These are phyloP conservation scores for Helotiales sp. DNA, from an alignment of 2,329 filamentous ascomycete genomes.

Conservation along the genomic window DNA sequence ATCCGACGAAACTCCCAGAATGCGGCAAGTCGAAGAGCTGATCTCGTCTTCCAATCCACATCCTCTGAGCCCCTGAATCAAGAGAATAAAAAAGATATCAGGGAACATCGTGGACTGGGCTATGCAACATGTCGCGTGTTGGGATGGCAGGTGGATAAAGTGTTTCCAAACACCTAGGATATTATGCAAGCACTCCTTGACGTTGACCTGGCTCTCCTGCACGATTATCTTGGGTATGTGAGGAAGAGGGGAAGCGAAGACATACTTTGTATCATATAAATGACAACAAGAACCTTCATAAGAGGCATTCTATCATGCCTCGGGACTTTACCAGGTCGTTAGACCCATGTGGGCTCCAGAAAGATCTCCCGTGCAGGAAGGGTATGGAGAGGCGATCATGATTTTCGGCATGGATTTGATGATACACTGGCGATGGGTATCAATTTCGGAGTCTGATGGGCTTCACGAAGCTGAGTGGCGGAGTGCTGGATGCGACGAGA, in stretches of 20 bases:
- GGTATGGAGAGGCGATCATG: constrained; percentile 10
- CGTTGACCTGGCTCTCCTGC: constrained; percentile 1
- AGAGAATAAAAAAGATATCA: background rate
- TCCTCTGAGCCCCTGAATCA: background rate
- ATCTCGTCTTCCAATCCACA: background rate
- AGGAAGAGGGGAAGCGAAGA: constrained; percentile 15
- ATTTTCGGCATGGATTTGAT: constrained; percentile 28
- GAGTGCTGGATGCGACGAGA: constrained; percentile 23
- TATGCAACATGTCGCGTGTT: constrained; percentile 28
- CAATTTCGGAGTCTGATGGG: constrained; percentile 9
- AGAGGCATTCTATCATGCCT: constrained; percentile 6
- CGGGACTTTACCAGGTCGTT: constrained; percentile 2
- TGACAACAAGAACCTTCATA: constrained; percentile 1
- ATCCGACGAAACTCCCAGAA: too few species aligned
- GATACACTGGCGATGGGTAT: constrained; percentile 26
- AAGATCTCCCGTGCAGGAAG: constrained; percentile 19
- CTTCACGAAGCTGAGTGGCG: constrained; percentile 17
- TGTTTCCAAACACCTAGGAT: constrained; percentile 32
- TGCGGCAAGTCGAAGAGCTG: background rate
- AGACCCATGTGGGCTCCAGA: constrained; percentile 10
- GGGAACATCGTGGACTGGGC: background rate
- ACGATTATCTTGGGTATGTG: constrained; percentile 16
- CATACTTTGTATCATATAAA: constrained; percentile 24
- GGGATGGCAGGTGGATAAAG: constrained; percentile 26
- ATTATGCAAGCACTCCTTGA: constrained; percentile 27